Conservation (phyloP, 2,329 filamentous ascomycete species). For the Madurella fahalii region DNA sequence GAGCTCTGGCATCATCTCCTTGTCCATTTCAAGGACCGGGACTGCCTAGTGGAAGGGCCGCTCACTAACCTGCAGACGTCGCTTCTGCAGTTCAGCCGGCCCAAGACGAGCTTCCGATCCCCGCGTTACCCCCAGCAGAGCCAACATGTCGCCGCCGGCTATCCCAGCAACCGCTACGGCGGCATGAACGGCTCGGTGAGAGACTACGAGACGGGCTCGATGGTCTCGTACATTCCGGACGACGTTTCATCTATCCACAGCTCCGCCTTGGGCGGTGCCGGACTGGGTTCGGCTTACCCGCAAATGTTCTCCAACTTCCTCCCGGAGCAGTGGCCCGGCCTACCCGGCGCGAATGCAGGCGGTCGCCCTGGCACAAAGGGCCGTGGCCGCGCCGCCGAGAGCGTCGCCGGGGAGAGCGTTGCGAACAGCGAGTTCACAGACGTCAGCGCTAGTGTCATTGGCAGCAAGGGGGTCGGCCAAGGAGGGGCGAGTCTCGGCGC, state of each 20-base stretch:
- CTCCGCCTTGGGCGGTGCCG: constrained; percentile 80
- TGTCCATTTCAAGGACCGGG: constrained; percentile 93
- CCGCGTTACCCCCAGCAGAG: constrained; percentile 72
- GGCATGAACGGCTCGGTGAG: constrained; percentile 39
- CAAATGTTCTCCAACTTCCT: constrained; percentile 94
- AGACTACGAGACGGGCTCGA: constrained; percentile 75
- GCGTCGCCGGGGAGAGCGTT: constrained; percentile 86
- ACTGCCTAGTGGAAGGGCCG: constrained; percentile 92
- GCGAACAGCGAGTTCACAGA: constrained; percentile 89
- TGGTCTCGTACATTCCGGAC: constrained; percentile 93
- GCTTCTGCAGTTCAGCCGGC: constrained; percentile 88
- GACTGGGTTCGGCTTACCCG: constrained; percentile 78
- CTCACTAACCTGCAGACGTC: constrained; percentile 95
- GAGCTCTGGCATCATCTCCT: constrained; percentile 95
- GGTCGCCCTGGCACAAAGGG: constrained; percentile 63
- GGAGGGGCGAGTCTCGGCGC: constrained; percentile 83
- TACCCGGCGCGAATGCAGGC: constrained; percentile 58
- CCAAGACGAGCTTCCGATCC: constrained; percentile 88
- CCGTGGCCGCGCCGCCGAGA: constrained; percentile 66
- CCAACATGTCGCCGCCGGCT: constrained; percentile 54
- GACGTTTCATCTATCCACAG: constrained; percentile 96
- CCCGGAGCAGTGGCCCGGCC: constrained; percentile 79
- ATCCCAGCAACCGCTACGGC: constrained; percentile 40
- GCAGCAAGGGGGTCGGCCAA: constrained; percentile 69
- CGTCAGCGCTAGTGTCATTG: constrained; percentile 71